Percentiles rank a stretch among this genome's conserved stretches.
phyloP scores from a whole-genome alignment of 1,139 yeast species.

The Suzukiozyma palmioleophila region DNA sequence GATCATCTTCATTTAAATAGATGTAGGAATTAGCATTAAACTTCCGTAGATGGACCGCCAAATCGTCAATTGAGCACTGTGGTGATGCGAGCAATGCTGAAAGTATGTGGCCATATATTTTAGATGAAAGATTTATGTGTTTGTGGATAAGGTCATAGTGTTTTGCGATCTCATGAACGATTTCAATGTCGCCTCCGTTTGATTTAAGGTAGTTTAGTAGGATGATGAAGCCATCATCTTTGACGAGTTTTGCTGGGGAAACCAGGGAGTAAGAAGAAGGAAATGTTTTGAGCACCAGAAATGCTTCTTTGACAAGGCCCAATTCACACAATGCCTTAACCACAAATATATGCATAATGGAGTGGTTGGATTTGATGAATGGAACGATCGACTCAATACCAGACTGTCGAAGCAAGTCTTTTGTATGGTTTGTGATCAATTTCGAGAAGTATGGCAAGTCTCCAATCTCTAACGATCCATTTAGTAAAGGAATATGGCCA shows the following conservation, averaged over 20 bases:
- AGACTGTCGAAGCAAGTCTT: conserved; percentile 9
- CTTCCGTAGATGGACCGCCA: conserved; percentile 1
- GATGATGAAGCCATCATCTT: conserved; percentile 17
- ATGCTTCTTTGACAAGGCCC: conserved; percentile 22
- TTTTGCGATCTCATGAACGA: conserved; percentile 8
- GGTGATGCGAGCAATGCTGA: background rate
- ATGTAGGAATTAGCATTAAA: background rate
- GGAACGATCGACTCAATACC: conserved; percentile 1
- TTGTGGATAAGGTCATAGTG: conserved; percentile 9
- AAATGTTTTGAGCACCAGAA: conserved; percentile 18
- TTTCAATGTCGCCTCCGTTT: background rate
- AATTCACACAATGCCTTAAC: conserved; percentile 25
- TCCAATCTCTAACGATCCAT: conserved; percentile 20
- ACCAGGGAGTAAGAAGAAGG: conserved; percentile 14
- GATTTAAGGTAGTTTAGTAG: conserved; percentile 2
- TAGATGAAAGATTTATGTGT: conserved; percentile 4
- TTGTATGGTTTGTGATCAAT: conserved; percentile 17
- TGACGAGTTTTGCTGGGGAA: conserved; percentile 9
- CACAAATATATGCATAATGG: conserved; percentile 22
- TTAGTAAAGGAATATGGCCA: conserved; percentile 20
- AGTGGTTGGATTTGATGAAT: conserved; percentile 22
- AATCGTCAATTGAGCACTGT: background rate
- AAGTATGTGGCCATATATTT: conserved; percentile 7
- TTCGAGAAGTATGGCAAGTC: conserved; percentile 31
- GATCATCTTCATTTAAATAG: background rate